phyloP scores from a whole-genome alignment of 768 basidiomycete genomes.

The Hydnomerulius pinastri region DNA sequence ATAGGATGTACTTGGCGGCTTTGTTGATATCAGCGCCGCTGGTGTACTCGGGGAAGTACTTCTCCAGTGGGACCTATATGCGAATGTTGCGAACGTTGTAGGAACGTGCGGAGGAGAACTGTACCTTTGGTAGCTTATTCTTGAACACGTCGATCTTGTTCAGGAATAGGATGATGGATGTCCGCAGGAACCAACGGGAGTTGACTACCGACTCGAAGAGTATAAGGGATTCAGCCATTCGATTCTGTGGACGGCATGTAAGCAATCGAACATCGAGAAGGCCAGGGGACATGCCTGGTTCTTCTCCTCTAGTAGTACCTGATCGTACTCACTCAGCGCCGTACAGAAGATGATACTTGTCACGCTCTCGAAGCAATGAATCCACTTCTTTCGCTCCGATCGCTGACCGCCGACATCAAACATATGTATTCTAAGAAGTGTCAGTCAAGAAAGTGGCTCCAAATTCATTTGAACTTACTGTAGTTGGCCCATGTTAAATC shows the following conservation, averaged over 20 bases:
- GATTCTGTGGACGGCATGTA: slow-evolving; percentile 47
- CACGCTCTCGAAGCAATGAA: slow-evolving; percentile 77
- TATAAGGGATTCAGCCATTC: slow-evolving; percentile 72
- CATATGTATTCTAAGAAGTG: slow-evolving; percentile 54
- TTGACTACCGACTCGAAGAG: slow-evolving; percentile 81
- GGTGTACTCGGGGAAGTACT: slow-evolving; percentile 86
- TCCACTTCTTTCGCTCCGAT: slow-evolving; percentile 82
- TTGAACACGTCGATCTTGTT: slow-evolving; percentile 82
- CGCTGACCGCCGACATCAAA: slow-evolving; percentile 82
- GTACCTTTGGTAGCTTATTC: slow-evolving; percentile 61
- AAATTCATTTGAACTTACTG: slow-evolving; percentile 41
- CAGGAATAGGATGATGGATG: slow-evolving; percentile 66
- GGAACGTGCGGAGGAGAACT: neutral
- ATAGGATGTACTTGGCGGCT: slow-evolving; percentile 91
- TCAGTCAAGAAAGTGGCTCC: neutral
- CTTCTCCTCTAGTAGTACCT: slow-evolving; percentile 64
- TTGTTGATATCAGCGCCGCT: slow-evolving; percentile 91
- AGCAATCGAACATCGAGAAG: neutral
- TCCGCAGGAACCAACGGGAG: slow-evolving; percentile 73
- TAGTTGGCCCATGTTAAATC: slow-evolving; percentile 69
- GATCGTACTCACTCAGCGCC: slow-evolving; percentile 75
- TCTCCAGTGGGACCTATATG: slow-evolving; percentile 66
- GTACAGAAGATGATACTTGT: slow-evolving; percentile 79
- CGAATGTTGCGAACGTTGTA: neutral
- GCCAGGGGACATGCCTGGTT: slow-evolving; percentile 25